A percentile compares a stretch with the other conserved stretches of the same genome.
Evolutionary conservation across 345 rosid genomes (phyloP).

Genomic region (Excoecaria cochinchinensis): DNA sequence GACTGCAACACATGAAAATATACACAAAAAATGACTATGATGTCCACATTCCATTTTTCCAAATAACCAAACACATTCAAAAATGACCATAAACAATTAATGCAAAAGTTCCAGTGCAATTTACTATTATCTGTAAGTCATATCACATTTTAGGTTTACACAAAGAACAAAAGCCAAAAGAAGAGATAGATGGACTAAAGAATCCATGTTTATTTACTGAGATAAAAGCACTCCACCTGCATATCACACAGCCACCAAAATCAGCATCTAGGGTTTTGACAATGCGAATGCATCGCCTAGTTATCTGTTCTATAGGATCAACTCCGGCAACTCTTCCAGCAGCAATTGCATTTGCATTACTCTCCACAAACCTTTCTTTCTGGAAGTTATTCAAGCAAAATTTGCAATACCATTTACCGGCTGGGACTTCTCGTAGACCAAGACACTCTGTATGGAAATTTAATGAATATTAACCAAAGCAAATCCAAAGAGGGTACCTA

Average conservation of each 20-base stretch:
- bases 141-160: neutral
- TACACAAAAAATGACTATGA: no score
- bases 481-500: slow-evolving; percentile 3
- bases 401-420: slow-evolving; percentile 81
- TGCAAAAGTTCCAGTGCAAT: neutral
- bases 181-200: neutral
- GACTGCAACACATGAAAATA: no score
- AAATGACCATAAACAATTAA: neutral
- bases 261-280: slow-evolving; percentile 59
- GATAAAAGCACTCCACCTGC: slow-evolving; percentile 58
- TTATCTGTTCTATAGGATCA: slow-evolving; percentile 86
- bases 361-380: slow-evolving; percentile 69
- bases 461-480: neutral
- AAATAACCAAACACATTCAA: neutral
- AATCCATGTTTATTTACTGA: neutral
- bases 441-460: slow-evolving; percentile 61
- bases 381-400: slow-evolving; percentile 58
- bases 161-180: neutral
- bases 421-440: slow-evolving; percentile 51
- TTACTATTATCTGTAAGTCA: neutral
- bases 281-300: slow-evolving; percentile 82
- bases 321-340: slow-evolving; percentile 89
- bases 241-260: slow-evolving; percentile 77
- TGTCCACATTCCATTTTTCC: no score
- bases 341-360: slow-evolving; percentile 74